These are phyloP conservation scores for Aphanoascus verrucosus DNA, from an alignment of 2,329 filamentous ascomycete species.

Conservation along the genomic window DNA sequence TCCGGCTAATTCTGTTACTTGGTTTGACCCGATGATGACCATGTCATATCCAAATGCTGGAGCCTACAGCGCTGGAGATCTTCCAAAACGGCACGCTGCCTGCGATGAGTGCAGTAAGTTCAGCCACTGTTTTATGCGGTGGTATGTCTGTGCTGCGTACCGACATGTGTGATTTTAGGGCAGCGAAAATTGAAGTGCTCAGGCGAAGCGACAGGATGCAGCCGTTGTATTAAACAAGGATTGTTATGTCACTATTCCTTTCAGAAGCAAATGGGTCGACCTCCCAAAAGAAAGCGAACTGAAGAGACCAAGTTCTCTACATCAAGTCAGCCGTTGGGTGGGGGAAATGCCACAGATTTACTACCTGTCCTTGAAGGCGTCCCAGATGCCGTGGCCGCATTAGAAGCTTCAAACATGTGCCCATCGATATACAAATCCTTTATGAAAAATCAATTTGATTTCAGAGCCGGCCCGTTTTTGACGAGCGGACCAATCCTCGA, in stretches of 20 bases:
- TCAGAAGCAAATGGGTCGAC: conserved; percentile 41
- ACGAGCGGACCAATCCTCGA: conserved; percentile 15
- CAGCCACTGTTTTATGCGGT: conserved; percentile 10
- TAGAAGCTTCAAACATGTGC: conserved; percentile 23
- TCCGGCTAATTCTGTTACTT: background rate
- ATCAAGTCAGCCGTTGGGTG: background rate
- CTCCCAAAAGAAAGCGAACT: conserved; percentile 32
- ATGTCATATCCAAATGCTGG: conserved; percentile 16
- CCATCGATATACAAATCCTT: conserved; percentile 21
- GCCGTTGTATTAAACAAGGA: conserved; percentile 34
- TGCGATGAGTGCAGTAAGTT: conserved; percentile 41
- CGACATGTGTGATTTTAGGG: conserved; percentile 24
- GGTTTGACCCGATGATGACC: conserved; percentile 4
- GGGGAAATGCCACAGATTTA: background rate
- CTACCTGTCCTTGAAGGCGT: conserved; percentile 11
- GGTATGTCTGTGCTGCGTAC: conserved; percentile 10
- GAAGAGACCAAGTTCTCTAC: background rate
- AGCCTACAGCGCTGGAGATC: background rate
- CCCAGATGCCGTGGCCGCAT: conserved; percentile 14
- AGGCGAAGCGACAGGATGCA: conserved; percentile 35
- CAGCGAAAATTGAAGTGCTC: conserved; percentile 42
- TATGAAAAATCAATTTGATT: conserved; percentile 13
- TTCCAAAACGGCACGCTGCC: conserved; percentile 36
- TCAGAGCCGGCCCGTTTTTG: conserved; percentile 13
- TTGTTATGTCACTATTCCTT: conserved; percentile 37